These are phyloP conservation scores for Gymnopus androsaceus DNA, from an alignment of 1,284 basidiomycete genomes.

Conservation along the genomic window DNA sequence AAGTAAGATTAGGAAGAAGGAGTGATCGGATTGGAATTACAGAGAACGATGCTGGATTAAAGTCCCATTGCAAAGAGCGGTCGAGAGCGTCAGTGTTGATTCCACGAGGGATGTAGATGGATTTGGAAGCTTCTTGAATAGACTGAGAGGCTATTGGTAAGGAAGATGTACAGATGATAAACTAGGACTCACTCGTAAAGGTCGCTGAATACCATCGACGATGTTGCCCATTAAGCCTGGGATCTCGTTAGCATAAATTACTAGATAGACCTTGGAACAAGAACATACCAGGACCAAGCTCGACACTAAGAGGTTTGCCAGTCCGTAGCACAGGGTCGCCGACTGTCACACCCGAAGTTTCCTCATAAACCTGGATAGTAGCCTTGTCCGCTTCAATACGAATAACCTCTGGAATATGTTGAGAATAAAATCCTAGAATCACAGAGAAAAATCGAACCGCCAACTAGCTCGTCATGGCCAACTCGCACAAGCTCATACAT, in stretches of 20 bases:
- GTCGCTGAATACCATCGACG: slow-evolving; percentile 96
- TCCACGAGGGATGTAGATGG: slow-evolving; percentile 98
- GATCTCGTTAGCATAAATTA: too few relatives aligned
- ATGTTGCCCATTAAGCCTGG: slow-evolving; percentile 97
- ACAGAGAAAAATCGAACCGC: slow-evolving; percentile 58
- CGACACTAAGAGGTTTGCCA: slow-evolving; percentile 96
- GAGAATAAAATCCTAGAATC: background rate
- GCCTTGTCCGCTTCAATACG: slow-evolving; percentile 96
- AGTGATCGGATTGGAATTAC: slow-evolving; percentile 36
- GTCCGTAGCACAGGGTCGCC: slow-evolving; percentile 97
- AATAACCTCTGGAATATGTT: slow-evolving; percentile 78
- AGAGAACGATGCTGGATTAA: slow-evolving; percentile 84
- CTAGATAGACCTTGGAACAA: too few relatives aligned
- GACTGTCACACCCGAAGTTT: slow-evolving; percentile 96
- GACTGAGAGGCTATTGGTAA: slow-evolving; percentile 50
- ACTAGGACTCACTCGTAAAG: slow-evolving; percentile 63
- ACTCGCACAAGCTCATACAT: slow-evolving; percentile 98
- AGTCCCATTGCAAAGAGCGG: slow-evolving; percentile 92
- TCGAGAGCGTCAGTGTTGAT: slow-evolving; percentile 98
- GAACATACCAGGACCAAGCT: slow-evolving; percentile 86
- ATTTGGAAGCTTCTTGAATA: slow-evolving; percentile 95
- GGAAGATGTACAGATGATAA: background rate
- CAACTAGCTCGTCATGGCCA: slow-evolving; percentile 95
- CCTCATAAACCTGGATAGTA: slow-evolving; percentile 99
- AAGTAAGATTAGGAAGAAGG: slow-evolving; percentile 4